Base-by-base conservation (phyloP, 345 rosid genomes). In the Aegle marmelos region DNA sequence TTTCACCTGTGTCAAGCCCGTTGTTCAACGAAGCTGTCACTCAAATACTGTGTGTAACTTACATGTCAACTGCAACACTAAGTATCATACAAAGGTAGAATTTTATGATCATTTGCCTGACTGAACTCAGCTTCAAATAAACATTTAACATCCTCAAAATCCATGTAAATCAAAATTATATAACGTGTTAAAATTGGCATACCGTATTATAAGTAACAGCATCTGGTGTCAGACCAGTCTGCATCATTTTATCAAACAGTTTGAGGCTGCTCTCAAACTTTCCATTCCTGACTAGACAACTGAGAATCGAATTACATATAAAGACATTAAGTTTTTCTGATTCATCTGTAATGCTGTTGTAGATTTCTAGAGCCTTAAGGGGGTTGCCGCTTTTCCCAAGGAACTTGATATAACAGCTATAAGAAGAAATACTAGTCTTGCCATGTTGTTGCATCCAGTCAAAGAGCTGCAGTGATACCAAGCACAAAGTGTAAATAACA, bases 231-330 rank as follows among this genome's bases (percentile, higher is more conserved):
- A 95, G 88, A 57, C 99, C 99, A 84, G 80, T 80, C 33, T 78
- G 93, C 96, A 92, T 93, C 99, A 92, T 95, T 85, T 95, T 84
- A 85, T 88, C 89, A 87, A 95, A 95, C 85, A 90, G 74, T 75
- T 86, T 88, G 76, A 92, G 71, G 83, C 92, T 78, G 69, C 85
- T 84, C 48, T 91, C 85, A 37, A 90, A 83, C 84, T 88, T 95
- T 57, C 94, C 93, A 86, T 85, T 92, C 87, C 80, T 91, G 57
- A 91, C 88, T 58, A 95, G 80, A 86, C 95, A 92, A 84, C 90
- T 87, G 78, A 95, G 96, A 68, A 91, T 68, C 50, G 98, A 90
- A 84, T 95, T 95, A 79, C 99, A 92, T 76, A 92, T 84, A 78
- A 78, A 92, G 82, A 89, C 94, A 85, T 93, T 95, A 72, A 50